Conservation (phyloP, 306 rosid genomes). For the Cucurbita maxima region DNA sequence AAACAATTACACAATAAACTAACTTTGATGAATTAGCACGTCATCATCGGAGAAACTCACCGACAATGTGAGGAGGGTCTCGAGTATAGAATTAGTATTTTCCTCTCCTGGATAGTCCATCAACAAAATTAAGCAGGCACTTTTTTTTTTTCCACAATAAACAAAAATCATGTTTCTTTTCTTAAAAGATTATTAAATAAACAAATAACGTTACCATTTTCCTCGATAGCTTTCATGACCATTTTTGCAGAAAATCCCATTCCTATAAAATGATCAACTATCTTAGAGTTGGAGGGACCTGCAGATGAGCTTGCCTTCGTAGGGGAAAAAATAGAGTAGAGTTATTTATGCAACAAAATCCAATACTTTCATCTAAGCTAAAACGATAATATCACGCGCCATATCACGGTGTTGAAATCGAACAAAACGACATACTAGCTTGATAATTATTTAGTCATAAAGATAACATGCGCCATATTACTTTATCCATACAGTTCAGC, state of each 20-base stretch:
- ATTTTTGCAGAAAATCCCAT: slow-evolving; percentile 72
- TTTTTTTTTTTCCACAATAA: not conserved
- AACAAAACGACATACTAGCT: not conserved
- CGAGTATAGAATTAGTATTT: slow-evolving; percentile 43
- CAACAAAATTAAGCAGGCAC: slow-evolving; percentile 13
- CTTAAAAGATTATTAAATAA: not conserved
- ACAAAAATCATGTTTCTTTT: not conserved
- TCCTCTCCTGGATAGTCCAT: slow-evolving; percentile 62
- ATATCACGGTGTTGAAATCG: not conserved
- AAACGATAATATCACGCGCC: not conserved
- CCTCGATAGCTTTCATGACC: slow-evolving; percentile 64
- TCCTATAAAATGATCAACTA: slow-evolving; percentile 39
- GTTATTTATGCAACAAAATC: slow-evolving; percentile 13
- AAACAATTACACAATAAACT: not conserved
- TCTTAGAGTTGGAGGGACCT: slow-evolving; percentile 52
- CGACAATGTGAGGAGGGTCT: slow-evolving; percentile 59
- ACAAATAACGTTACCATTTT: slow-evolving; percentile 43
- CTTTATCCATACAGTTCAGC: not conserved
- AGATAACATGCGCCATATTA: not conserved
- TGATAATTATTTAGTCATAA: not conserved
- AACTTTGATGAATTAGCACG: not conserved
- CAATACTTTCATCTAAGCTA: not conserved
- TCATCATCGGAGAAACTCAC: slow-evolving; percentile 27
- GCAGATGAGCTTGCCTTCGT: slow-evolving; percentile 50
- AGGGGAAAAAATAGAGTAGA: slow-evolving; percentile 5